Base-by-base conservation (phyloP, 2,329 filamentous ascomycete species). In the Amesomyces nigricolor region DNA sequence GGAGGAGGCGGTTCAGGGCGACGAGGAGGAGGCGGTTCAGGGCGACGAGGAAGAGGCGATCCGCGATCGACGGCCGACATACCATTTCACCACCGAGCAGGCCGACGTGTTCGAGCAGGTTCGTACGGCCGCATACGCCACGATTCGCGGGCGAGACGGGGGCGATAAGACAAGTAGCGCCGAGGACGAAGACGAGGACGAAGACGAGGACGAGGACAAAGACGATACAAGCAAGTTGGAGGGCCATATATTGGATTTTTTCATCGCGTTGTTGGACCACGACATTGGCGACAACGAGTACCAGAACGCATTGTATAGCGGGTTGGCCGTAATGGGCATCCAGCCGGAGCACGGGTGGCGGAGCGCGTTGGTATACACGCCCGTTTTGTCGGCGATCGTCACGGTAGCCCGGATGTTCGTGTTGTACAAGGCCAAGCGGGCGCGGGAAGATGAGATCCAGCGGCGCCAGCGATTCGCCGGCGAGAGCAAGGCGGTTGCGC, bases 261-360 rank as follows among this genome's bases (percentile, higher is more conserved):
- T 51, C 29, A 39, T 51, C 26, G 35, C 40, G 40, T 45, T 49
- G 40, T 38, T 51, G 40, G 49, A 51, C 40, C 26, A 51, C 19
- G 29, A 30, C 11, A 51, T 51, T 39, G 16, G 49, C 49, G 49
- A 51, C 39, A 51, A 51, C 29, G 40, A 51, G 30, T 51, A 14
- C 35, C 30, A 46, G 29, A 51, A 51, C 40, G 40, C 49, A 17
- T 51, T 51, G 22, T 51, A 51, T 39, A 51, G 49, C 49, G 40
- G 49, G 42, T 51, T 51, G 40, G 40, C 40, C 22, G 40, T 51
- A 19, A 45, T 51, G 29, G 49, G 49, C 9, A 51, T 51, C 39
- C 2, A 51, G n/a, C 13, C 32, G 7, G 40, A 16, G 30, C 11
- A 38, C 26, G 38, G 49, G 40, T 51, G 40, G 40, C 29, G 49